These are phyloP conservation scores for Catunica adiposa DNA, from an alignment of 2,329 filamentous ascomycete species.

Conservation along the genomic window DNA sequence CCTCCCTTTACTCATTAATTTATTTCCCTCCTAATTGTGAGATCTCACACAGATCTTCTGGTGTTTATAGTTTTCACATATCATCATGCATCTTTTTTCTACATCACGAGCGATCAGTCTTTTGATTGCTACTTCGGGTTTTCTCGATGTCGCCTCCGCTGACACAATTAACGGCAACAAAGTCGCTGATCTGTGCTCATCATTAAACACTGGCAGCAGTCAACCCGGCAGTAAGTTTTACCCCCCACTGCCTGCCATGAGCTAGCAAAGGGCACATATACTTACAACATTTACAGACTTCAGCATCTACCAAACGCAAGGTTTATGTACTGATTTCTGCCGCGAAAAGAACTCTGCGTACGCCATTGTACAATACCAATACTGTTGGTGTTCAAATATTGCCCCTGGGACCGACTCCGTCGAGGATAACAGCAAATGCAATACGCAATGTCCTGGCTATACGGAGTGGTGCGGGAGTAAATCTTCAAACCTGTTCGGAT, in stretches of 20 bases:
- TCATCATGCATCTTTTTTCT: constrained; percentile 2
- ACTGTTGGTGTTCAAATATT: constrained; percentile 64
- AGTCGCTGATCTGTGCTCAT: constrained; percentile 17
- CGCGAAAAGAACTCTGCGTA: constrained; percentile 31
- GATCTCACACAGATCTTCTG: too few species aligned
- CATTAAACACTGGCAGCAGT: constrained; percentile 25
- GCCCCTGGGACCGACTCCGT: constrained; percentile 33
- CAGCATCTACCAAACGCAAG: constrained; percentile 50
- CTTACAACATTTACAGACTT: constrained; percentile 25
- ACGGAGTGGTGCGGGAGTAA: constrained; percentile 48
- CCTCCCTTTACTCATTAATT: neutral
- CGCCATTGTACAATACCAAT: constrained; percentile 46
- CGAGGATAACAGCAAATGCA: constrained; percentile 33
- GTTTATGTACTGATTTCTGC: constrained; percentile 49
- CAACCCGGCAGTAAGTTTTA: constrained; percentile 25
- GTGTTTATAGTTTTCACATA: neutral
- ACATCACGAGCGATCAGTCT: neutral
- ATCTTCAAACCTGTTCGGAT: constrained; percentile 43
- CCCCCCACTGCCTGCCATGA: neutral
- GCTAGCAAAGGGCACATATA: neutral
- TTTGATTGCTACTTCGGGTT: neutral
- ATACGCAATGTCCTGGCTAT: constrained; percentile 49
- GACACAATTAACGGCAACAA: constrained; percentile 10
- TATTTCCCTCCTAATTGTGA: neutral
- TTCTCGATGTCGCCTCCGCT: neutral